Percentiles rank a stretch among this genome's conserved stretches.
Evolutionary conservation across 352 stramenopile genomes (phyloP).

Genomic region (Elongisporangium prolatum): DNA sequence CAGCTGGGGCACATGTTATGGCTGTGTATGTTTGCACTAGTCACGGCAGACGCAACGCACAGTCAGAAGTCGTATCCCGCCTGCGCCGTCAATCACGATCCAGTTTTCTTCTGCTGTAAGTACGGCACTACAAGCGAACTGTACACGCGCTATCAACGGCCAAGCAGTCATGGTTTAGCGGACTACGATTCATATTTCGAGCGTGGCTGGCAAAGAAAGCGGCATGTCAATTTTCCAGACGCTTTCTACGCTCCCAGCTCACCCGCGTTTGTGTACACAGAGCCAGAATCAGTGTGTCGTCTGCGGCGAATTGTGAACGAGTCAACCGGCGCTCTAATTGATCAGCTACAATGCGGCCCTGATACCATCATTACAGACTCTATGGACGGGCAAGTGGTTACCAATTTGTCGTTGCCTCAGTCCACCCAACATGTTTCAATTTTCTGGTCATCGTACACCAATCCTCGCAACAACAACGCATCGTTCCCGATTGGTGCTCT

Average conservation of each 20-base stretch:
- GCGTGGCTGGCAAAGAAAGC: slow-evolving; percentile 18
- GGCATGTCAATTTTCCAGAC: slow-evolving; percentile 36
- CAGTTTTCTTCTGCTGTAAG: slow-evolving; percentile 31
- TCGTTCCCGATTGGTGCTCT: slow-evolving; percentile 34
- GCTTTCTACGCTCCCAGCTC: slow-evolving; percentile 24
- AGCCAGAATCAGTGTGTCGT: slow-evolving; percentile 23
- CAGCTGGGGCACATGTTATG: too few species aligned
- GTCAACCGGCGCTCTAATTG: slow-evolving; percentile 14
- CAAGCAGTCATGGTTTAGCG: slow-evolving; percentile 8
- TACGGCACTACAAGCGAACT: slow-evolving; percentile 22
- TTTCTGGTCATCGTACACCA: slow-evolving; percentile 36
- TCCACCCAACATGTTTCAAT: slow-evolving; percentile 24
- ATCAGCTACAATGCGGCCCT: slow-evolving; percentile 27
- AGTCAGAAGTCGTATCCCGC: slow-evolving; percentile 3
- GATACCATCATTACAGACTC: slow-evolving; percentile 1
- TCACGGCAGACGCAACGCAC: too few species aligned
- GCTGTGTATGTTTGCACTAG: too few species aligned
- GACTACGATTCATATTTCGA: slow-evolving; percentile 33
- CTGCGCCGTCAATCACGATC: slow-evolving; percentile 26
- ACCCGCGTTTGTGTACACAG: slow-evolving; percentile 24
- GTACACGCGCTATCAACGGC: slow-evolving; percentile 30
- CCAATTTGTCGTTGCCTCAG: slow-evolving; percentile 21
- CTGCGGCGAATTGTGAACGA: slow-evolving; percentile 20
- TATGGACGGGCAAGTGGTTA: slow-evolving; percentile 1
- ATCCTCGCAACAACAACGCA: slow-evolving; percentile 46